Conservation (phyloP, 2,329 filamentous ascomycete genomes). For the Alternaria metachromatica region DNA sequence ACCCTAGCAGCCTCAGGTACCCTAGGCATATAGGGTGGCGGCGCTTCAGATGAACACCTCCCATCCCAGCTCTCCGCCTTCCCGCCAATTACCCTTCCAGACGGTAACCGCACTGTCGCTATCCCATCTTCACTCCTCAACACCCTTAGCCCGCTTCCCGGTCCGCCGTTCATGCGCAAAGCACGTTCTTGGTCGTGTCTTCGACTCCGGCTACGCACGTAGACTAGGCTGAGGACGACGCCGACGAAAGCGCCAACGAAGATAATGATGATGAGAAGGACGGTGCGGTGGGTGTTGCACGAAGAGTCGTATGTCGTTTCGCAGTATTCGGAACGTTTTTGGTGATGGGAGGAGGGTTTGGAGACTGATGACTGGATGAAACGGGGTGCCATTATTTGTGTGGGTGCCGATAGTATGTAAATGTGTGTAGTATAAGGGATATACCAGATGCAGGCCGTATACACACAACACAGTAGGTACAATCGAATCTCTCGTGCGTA, state of each 20-base stretch:
- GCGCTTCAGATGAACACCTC: constrained; percentile 3
- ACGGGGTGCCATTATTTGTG: constrained; percentile 14
- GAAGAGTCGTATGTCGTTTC: constrained; percentile 17
- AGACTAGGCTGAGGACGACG: constrained; percentile 21
- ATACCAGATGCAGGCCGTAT: neutral
- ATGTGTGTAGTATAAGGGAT: neutral
- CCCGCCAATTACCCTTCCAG: neutral
- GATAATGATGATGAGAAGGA: constrained; percentile 28
- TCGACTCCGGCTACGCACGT: constrained; percentile 6
- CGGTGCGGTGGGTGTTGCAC: constrained; percentile 26
- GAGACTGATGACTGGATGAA: neutral
- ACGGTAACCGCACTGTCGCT: neutral
- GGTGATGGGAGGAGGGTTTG: neutral
- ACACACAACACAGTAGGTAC: neutral
- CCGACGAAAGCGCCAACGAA: constrained; percentile 20
- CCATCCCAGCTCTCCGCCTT: neutral
- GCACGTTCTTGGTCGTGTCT: neutral
- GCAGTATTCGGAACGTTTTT: constrained; percentile 21
- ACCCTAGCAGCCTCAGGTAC: constrained; percentile 16
- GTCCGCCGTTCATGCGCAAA: neutral
- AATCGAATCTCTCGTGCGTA: neutral
- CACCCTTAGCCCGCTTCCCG: neutral
- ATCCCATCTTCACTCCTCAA: neutral
- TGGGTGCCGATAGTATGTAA: neutral
- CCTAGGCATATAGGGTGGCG: constrained; percentile 23